These are phyloP conservation scores for Candida silvatica DNA, from an alignment of 805 yeast species.

Conservation along the genomic window DNA sequence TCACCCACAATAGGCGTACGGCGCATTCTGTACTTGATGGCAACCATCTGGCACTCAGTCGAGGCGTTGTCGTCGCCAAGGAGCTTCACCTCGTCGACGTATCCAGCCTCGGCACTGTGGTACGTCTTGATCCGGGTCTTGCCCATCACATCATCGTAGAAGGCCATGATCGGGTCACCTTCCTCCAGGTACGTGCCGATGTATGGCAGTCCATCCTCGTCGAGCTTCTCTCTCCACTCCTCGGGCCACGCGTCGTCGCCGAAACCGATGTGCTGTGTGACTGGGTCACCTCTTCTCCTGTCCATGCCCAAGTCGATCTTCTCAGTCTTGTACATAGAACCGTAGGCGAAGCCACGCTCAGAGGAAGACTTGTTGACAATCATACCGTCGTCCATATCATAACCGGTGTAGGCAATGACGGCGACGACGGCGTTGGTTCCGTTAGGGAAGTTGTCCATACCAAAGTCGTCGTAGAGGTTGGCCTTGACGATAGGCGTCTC, in stretches of 20 bases:
- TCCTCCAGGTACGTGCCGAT: slow-evolving; percentile 84
- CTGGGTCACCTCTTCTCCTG: slow-evolving; percentile 88
- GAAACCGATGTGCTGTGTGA: slow-evolving; percentile 89
- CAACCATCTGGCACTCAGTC: slow-evolving; percentile 72
- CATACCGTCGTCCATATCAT: slow-evolving; percentile 99
- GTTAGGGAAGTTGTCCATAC: slow-evolving; percentile 97
- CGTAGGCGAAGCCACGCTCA: slow-evolving; percentile 97
- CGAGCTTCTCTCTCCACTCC: slow-evolving; percentile 81
- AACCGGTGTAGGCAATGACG: slow-evolving; percentile 96
- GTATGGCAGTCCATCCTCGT: slow-evolving; percentile 86
- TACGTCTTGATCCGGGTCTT: slow-evolving; percentile 88
- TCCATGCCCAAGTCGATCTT: slow-evolving; percentile 72
- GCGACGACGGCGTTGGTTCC: slow-evolving; percentile 99
- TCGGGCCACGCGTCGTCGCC: slow-evolving; percentile 92
- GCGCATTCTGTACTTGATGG: slow-evolving; percentile 84
- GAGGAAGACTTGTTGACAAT: slow-evolving; percentile 94
- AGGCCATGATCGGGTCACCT: slow-evolving; percentile 95
- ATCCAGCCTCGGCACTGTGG: slow-evolving; percentile 91
- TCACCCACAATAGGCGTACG: slow-evolving; percentile 95
- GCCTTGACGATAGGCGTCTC: slow-evolving; percentile 98
- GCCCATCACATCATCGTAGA: slow-evolving; percentile 82
- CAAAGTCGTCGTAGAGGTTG: slow-evolving; percentile 86
- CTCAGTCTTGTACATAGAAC: slow-evolving; percentile 93
- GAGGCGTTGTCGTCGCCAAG: slow-evolving; percentile 77
- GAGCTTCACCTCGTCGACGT: slow-evolving; percentile 89